Evolutionary conservation across 192 early-diverging fungal genomes (phyloP).

Genomic region (Rhizophagus sp.): DNA sequence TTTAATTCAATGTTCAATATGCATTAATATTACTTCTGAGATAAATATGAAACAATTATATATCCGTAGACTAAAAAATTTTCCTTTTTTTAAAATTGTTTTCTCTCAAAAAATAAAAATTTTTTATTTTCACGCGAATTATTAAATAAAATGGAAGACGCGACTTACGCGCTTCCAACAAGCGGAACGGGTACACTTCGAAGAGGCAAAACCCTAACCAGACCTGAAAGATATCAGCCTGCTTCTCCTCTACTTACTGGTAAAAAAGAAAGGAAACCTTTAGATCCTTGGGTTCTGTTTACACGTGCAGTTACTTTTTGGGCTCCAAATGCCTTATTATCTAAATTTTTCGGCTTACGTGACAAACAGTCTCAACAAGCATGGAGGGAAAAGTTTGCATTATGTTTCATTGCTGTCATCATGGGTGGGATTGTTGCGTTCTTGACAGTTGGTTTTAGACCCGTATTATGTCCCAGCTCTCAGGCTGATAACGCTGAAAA

Average conservation of each 20-base stretch:
- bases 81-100: no score
- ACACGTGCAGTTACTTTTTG: conserved; percentile 60
- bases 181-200: conserved; percentile 52
- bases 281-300: conserved; percentile 60
- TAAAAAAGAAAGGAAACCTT: conserved; percentile 46
- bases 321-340: conserved; percentile 54
- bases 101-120: background rate
- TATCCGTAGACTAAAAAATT: no score
- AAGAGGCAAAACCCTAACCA: conserved; percentile 70
- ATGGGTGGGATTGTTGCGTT: conserved; percentile 70
- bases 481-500: conserved; percentile 31
- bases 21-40: no score
- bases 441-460: conserved; percentile 62
- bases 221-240: conserved; percentile 69
- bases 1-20: no score
- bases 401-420: conserved; percentile 71
- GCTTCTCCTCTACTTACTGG: conserved; percentile 67
- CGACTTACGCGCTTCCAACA: background rate
- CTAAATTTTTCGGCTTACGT: conserved; percentile 51
- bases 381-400: conserved; percentile 67
- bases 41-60: no score
- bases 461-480: conserved; percentile 34
- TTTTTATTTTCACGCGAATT: background rate
- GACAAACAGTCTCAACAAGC: conserved; percentile 64
- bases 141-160: background rate